Conservation (phyloP, 1,139 yeast genomes). For the Lodderomyces oxycetoniae region DNA sequence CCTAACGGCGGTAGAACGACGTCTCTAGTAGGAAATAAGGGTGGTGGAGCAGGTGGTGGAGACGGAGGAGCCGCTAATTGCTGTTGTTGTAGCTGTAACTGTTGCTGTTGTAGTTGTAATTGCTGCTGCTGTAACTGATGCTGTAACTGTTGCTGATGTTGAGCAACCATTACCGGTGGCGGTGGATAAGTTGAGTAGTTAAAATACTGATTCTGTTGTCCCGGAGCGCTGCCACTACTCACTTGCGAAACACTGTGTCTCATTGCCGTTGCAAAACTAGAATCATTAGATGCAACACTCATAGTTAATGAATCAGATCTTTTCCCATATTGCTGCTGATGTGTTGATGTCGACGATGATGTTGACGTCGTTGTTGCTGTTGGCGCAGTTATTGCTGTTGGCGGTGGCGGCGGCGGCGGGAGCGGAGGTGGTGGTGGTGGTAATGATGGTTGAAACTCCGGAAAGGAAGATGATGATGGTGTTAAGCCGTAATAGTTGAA, state of each 20-base stretch:
- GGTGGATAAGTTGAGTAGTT: slow-evolving; percentile 14
- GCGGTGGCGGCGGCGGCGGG: background rate
- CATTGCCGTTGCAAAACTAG: background rate
- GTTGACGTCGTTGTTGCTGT: slow-evolving; percentile 6
- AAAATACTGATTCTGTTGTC: slow-evolving; percentile 4
- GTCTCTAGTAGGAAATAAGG: slow-evolving; percentile 8
- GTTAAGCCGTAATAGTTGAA: background rate
- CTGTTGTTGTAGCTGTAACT: too few species aligned
- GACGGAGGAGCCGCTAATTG: background rate
- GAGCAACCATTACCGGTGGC: too few species aligned
- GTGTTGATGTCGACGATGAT: background rate
- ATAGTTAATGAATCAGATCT: background rate
- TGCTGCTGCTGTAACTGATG: too few species aligned
- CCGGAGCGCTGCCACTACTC: background rate
- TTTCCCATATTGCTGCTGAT: slow-evolving; percentile 2
- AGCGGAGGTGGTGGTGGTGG: slow-evolving; percentile 1
- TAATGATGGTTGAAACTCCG: background rate
- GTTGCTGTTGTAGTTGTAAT: too few species aligned
- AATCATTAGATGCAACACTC: background rate
- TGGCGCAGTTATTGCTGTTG: slow-evolving; percentile 1
- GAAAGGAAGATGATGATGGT: background rate
- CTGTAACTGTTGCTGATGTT: background rate
- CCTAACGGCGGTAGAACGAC: slow-evolving; percentile 14
- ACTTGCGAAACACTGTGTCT: background rate
- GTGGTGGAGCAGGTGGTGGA: slow-evolving; percentile 8